Evolutionary conservation across 768 basidiomycete genomes (phyloP).

Genomic region (Erythrobasidium yunnanense): DNA sequence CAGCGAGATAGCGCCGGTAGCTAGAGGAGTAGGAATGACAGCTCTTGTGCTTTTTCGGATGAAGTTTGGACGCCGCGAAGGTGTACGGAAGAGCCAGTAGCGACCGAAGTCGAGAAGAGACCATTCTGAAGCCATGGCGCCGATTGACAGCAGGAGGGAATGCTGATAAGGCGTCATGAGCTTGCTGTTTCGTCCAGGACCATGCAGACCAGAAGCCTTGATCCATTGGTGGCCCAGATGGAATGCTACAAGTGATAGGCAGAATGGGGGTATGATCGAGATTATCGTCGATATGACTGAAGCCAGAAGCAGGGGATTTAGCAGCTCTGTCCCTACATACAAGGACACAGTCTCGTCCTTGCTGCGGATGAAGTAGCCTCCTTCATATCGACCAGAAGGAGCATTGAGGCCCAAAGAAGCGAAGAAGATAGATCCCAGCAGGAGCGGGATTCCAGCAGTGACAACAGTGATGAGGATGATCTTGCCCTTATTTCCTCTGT

Average conservation of each 20-base stretch:
- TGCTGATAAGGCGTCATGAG: not conserved
- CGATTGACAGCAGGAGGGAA: not conserved
- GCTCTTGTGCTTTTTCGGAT: not conserved
- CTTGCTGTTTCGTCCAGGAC: not conserved
- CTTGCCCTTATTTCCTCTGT: not conserved
- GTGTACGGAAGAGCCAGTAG: not conserved
- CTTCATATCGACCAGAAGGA: not conserved
- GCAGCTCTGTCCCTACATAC: not conserved
- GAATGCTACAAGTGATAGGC: not conserved
- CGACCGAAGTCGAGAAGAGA: not conserved
- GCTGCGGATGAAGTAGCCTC: not conserved
- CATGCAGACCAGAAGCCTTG: not conserved
- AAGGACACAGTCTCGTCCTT: not conserved
- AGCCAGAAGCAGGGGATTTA: not conserved
- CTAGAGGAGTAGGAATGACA: not conserved
- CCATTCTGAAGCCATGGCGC: not conserved
- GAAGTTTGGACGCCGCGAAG: not conserved
- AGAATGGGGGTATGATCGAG: not conserved
- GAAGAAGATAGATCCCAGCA: not conserved
- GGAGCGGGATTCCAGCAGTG: not conserved
- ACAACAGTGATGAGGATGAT: not conserved
- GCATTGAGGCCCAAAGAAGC: not conserved
- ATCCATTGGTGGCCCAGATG: constrained; percentile 2
- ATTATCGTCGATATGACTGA: not conserved
- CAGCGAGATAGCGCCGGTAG: not conserved